These are phyloP conservation scores for Fraxinus quadrangulata DNA, from an alignment of 257 asterid species.

Conservation along the genomic window DNA sequence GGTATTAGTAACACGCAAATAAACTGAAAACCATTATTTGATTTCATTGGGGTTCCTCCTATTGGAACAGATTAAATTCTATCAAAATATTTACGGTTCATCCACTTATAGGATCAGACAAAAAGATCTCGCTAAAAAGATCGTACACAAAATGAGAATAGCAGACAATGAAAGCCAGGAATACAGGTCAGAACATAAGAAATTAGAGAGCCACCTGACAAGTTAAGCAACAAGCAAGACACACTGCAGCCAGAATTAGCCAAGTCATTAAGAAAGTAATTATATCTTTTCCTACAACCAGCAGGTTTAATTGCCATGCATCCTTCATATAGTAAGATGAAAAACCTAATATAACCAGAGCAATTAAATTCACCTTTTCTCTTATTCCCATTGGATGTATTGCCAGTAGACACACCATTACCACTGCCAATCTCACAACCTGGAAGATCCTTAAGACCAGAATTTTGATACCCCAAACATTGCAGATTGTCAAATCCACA, in stretches of 20 bases:
- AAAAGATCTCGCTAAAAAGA: too few relatives aligned
- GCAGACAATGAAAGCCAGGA: background rate
- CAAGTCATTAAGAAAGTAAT: conserved; percentile 18
- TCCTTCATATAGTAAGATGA: conserved; percentile 6
- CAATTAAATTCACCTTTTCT: conserved; percentile 46
- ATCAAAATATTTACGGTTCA: background rate
- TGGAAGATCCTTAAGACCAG: conserved; percentile 44
- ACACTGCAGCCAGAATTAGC: background rate
- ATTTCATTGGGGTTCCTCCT: background rate
- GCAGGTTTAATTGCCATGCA: background rate
- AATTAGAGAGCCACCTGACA: conserved; percentile 19
- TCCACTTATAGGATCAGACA: background rate
- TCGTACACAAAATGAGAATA: conserved; percentile 6
- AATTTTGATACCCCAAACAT: conserved; percentile 54
- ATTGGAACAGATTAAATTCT: background rate
- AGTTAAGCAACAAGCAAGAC: conserved; percentile 6
- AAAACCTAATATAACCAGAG: background rate
- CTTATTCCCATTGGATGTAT: conserved; percentile 44
- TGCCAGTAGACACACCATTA: conserved; percentile 30
- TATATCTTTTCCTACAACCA: background rate
- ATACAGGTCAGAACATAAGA: conserved; percentile 5
- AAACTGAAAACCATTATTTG: background rate
- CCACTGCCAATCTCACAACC: conserved; percentile 50
- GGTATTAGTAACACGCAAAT: background rate
- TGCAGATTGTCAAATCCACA: conserved; percentile 65